Conservation (phyloP, 192 early-diverging fungal genomes). For the Endogone sp. region DNA sequence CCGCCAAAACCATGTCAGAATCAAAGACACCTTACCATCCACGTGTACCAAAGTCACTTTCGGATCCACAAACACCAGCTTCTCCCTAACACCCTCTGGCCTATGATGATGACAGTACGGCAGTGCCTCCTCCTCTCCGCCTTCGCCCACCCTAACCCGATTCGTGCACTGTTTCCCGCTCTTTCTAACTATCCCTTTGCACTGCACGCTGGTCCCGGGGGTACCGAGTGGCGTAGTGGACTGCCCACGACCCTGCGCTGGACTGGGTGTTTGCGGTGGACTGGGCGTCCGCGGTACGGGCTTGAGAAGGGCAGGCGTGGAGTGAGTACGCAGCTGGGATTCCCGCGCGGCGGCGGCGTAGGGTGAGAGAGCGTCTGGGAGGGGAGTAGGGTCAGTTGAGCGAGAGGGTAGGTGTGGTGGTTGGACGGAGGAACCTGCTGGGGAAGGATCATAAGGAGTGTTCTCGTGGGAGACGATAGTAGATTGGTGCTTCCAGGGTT, state of each 20-base stretch:
- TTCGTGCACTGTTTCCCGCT: background rate
- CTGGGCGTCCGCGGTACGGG: background rate
- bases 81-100: background rate
- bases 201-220: background rate
- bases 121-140: background rate
- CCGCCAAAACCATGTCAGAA: no score
- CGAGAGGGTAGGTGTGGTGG: background rate
- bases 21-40: constrained; percentile 3
- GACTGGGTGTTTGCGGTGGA: no score
- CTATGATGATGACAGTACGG: constrained; percentile 4
- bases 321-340: background rate
- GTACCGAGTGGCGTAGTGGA: no score
- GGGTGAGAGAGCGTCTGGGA: background rate
- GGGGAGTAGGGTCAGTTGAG: background rate
- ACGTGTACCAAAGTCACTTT: background rate
- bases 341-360: background rate
- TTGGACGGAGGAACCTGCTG: background rate
- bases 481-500: background rate
- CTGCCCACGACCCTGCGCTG: no score
- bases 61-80: background rate
- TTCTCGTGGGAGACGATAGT: background rate
- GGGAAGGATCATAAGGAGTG: background rate
- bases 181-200: background rate
- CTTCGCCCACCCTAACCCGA: background rate
- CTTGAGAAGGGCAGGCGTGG: background rate